Conservation (phyloP, 306 rosid species). For the Acacia confusa region DNA sequence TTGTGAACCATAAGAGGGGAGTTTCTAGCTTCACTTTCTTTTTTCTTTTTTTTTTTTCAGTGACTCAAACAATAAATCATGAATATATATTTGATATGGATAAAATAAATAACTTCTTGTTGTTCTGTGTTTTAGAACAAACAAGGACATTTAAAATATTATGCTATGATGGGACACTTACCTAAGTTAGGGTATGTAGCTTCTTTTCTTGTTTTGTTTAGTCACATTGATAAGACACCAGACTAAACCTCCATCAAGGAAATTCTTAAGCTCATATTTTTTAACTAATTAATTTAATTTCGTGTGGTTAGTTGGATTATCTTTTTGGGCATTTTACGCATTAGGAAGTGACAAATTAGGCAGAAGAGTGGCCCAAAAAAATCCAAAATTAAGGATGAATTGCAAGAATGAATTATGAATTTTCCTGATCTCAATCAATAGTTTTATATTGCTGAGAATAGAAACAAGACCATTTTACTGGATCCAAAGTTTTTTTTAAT, state of each 20-base stretch:
- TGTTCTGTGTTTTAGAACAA: slow-evolving; percentile 23
- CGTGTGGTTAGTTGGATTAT: not conserved
- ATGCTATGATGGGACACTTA: slow-evolving; percentile 21
- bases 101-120: slow-evolving; percentile 22
- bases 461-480: no score
- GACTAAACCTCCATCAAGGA: not conserved
- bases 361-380: not conserved
- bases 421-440: not conserved
- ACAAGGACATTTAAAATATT: slow-evolving; percentile 20
- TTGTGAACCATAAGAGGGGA: slow-evolving; percentile 52
- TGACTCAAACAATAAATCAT: slow-evolving; percentile 15
- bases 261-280: not conserved
- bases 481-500: not conserved
- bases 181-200: not conserved
- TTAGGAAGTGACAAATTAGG: not conserved
- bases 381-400: no score
- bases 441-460: not conserved
- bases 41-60: slow-evolving; percentile 23
- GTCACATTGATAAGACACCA: not conserved
- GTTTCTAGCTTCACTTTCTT: slow-evolving; percentile 29
- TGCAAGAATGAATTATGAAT: not conserved
- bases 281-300: not conserved
- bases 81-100: slow-evolving; percentile 22
- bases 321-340: not conserved
- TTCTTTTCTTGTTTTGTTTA: not conserved